phyloP scores from a whole-genome alignment of 148 eudicot species.

The Dianthus caryophyllus region DNA sequence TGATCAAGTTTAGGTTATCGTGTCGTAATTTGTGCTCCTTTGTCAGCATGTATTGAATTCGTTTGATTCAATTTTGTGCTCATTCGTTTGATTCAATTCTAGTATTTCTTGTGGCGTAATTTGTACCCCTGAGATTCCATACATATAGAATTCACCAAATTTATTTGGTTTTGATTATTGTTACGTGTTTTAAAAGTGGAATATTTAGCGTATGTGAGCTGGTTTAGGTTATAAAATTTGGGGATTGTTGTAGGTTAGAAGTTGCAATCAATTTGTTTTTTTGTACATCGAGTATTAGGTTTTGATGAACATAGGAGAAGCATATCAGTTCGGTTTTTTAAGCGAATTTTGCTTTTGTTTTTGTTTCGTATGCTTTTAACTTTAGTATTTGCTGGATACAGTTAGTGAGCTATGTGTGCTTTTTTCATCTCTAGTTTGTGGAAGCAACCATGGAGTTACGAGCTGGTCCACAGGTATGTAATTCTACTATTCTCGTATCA shows the following conservation, averaged over 20 bases:
- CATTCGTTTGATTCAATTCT: too few species aligned
- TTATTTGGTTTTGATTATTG: neutral
- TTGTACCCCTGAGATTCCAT: neutral
- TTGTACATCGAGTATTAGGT: too few species aligned
- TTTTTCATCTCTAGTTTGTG: conserved; percentile 63
- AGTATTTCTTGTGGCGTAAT: neutral
- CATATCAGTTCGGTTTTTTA: neutral
- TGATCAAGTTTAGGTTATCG: neutral
- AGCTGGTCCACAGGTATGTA: conserved; percentile 61
- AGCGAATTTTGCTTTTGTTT: neutral
- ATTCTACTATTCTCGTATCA: neutral
- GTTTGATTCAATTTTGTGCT: too few species aligned
- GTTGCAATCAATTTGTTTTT: too few species aligned
- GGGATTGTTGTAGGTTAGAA: neutral
- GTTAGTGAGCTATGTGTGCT: conserved; percentile 12
- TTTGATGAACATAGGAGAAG: neutral
- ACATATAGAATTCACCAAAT: neutral
- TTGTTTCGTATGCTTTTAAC: conserved; percentile 1
- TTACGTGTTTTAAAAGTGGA: neutral
- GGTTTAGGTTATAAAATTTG: neutral
- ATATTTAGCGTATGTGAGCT: neutral
- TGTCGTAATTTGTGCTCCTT: too few species aligned
- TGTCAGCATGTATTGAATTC: neutral
- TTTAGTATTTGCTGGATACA: conserved; percentile 5
- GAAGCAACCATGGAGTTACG: conserved; percentile 69